These are phyloP conservation scores for Hansfordia pulvinata DNA, from an alignment of 2,329 filamentous ascomycete genomes.

Conservation along the genomic window DNA sequence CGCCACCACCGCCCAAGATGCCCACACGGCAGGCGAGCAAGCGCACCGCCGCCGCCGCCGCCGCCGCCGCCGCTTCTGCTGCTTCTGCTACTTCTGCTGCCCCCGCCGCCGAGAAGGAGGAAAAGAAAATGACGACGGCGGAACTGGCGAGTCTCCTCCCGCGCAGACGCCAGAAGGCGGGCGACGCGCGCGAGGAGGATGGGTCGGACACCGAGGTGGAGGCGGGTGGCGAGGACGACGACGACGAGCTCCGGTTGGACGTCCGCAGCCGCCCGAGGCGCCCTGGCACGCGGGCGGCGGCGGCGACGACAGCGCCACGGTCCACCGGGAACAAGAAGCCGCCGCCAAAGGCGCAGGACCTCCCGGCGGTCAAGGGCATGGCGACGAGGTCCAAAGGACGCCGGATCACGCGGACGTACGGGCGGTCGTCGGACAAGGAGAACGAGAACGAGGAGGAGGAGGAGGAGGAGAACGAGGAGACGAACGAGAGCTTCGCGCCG, in stretches of 20 bases:
- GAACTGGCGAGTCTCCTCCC: slow-evolving; percentile 40
- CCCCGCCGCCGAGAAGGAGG: slow-evolving; percentile 19
- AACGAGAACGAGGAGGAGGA: slow-evolving; percentile 27
- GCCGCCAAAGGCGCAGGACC: background rate
- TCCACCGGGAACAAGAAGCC: too few relatives aligned
- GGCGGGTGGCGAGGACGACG: slow-evolving; percentile 33
- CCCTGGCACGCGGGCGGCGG: too few relatives aligned
- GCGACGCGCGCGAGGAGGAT: slow-evolving; percentile 16
- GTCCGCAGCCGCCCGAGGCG: slow-evolving; percentile 21
- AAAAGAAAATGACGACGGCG: slow-evolving; percentile 35
- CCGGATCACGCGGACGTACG: slow-evolving; percentile 31
- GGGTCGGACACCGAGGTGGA: slow-evolving; percentile 34
- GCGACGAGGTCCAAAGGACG: slow-evolving; percentile 5
- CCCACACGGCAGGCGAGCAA: slow-evolving; percentile 11
- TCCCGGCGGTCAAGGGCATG: slow-evolving; percentile 7
- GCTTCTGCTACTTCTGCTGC: too few relatives aligned
- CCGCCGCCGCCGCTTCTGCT: too few relatives aligned
- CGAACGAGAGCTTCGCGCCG: slow-evolving; percentile 23
- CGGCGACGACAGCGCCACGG: too few relatives aligned
- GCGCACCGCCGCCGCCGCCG: too few relatives aligned
- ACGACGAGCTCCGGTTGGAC: slow-evolving; percentile 40
- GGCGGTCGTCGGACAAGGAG: slow-evolving; percentile 43
- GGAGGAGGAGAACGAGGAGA: slow-evolving; percentile 19
- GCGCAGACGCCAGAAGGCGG: slow-evolving; percentile 32
- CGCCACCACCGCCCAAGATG: slow-evolving; percentile 9